A percentile compares a stretch with the other conserved stretches of the same genome.
Evolutionary conservation across 805 yeast species (phyloP).

Genomic region (Pichia membranifaciens): DNA sequence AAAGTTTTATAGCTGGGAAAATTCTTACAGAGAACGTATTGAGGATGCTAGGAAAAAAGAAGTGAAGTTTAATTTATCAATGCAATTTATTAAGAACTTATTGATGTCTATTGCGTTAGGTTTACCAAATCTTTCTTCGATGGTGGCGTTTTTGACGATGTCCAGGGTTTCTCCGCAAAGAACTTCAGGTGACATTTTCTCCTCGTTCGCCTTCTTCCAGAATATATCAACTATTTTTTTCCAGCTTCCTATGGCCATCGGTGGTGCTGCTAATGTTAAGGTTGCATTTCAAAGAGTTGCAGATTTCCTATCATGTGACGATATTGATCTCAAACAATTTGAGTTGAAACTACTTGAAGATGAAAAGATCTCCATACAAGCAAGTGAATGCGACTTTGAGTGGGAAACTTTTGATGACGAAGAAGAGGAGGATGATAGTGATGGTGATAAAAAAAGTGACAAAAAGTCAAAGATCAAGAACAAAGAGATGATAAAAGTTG

Average conservation of each 20-base stretch:
- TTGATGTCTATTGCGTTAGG: constrained; percentile 54
- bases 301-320: constrained; percentile 38
- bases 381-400: constrained; percentile 52
- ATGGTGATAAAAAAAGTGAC: background rate
- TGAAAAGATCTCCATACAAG: constrained; percentile 39
- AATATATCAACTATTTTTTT: constrained; percentile 39
- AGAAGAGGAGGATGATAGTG: background rate
- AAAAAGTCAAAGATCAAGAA: too few species aligned
- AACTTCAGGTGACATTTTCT: constrained; percentile 56
- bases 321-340: constrained; percentile 33
- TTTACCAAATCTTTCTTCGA: constrained; percentile 60
- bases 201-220: constrained; percentile 63
- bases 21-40: constrained; percentile 58
- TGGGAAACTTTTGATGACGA: constrained; percentile 49
- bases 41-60: constrained; percentile 54
- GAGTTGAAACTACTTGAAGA: constrained; percentile 18
- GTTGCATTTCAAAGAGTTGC: constrained; percentile 57
- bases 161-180: constrained; percentile 32
- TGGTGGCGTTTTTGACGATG: constrained; percentile 45
- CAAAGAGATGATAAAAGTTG: too few species aligned
- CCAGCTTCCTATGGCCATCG: constrained; percentile 35
- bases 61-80: constrained; percentile 47
- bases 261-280: constrained; percentile 62
- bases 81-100: constrained; percentile 60
- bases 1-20: constrained; percentile 89